phyloP scores from a whole-genome alignment of 768 basidiomycete genomes.

The Hypholoma sublateritium region DNA sequence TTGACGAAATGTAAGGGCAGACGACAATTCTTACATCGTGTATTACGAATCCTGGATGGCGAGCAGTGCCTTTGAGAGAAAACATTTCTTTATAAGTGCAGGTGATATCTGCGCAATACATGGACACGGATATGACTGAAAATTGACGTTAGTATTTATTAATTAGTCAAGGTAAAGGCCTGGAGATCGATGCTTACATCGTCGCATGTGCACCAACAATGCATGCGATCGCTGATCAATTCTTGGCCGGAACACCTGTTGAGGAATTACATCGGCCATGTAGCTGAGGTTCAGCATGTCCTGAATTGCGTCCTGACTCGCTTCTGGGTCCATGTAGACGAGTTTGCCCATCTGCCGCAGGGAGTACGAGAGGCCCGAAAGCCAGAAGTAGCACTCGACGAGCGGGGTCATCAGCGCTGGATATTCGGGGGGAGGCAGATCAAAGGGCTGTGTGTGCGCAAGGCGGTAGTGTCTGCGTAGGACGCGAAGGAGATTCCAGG shows the following conservation, averaged over 20 bases:
- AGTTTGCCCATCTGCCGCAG: neutral
- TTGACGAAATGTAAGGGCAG: neutral
- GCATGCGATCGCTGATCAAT: neutral
- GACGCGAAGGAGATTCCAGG: slow-evolving; percentile 5
- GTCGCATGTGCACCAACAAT: neutral
- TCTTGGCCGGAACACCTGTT: slow-evolving; percentile 1
- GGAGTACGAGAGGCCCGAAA: neutral
- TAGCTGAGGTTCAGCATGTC: neutral
- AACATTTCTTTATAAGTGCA: slow-evolving; percentile 1
- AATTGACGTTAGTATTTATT: no score
- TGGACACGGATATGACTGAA: slow-evolving; percentile 1
- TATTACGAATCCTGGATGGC: neutral
- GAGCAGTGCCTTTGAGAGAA: slow-evolving; percentile 1
- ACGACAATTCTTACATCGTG: neutral
- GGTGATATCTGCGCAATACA: slow-evolving; percentile 6
- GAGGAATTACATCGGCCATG: slow-evolving; percentile 1
- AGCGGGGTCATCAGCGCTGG: slow-evolving; percentile 5
- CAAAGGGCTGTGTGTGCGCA: slow-evolving; percentile 3
- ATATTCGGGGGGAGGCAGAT: neutral
- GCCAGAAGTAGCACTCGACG: slow-evolving; percentile 1
- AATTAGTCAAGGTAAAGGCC: neutral
- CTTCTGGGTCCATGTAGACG: neutral
- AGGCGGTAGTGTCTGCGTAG: slow-evolving; percentile 8
- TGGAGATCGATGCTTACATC: neutral
- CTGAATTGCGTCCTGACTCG: neutral